A percentile compares a stretch with the other conserved stretches of the same genome.
Conservation (phyloP, 2,329 filamentous ascomycete species). For the Ustulina deusta region DNA sequence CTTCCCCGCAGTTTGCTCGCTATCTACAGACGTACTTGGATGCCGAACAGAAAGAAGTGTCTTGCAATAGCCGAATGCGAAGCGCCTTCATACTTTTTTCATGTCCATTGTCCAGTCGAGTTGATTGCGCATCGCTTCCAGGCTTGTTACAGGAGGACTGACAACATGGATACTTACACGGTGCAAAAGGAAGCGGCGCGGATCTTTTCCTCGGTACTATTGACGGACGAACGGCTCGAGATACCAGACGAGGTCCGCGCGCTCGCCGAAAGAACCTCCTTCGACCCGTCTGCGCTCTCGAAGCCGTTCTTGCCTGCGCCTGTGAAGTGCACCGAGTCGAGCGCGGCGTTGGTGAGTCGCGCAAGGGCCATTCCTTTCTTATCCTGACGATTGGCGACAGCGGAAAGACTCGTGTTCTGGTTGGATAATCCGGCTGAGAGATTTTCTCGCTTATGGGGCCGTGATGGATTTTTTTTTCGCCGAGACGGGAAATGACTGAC, state of each 20-base stretch:
- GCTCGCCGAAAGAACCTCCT: conserved; percentile 44
- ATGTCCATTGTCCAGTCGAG: neutral
- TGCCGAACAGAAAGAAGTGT: neutral
- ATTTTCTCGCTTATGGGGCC: neutral
- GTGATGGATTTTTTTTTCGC: no score
- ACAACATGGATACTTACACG: conserved; percentile 41
- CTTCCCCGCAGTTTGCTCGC: conserved; percentile 20
- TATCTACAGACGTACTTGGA: neutral
- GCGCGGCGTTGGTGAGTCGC: conserved; percentile 44
- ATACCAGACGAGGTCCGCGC: conserved; percentile 44
- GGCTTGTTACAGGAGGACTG: neutral
- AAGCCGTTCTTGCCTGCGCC: conserved; percentile 48
- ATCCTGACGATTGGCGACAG: neutral
- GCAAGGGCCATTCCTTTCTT: neutral
- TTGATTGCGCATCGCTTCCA: neutral
- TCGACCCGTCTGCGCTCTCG: conserved; percentile 43
- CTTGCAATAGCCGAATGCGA: neutral
- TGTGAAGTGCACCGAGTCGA: conserved; percentile 49
- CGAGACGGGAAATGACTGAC: neutral
- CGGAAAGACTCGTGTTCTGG: neutral
- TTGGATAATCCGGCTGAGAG: neutral
- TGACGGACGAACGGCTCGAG: conserved; percentile 45
- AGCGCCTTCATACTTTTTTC: neutral
- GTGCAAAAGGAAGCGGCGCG: conserved; percentile 49
- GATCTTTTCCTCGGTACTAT: conserved; percentile 45